A percentile compares a stretch with the other conserved stretches of the same genome.
Conservation (phyloP, 1,139 yeast genomes). For the Zygotorulaspora mrakii region DNA sequence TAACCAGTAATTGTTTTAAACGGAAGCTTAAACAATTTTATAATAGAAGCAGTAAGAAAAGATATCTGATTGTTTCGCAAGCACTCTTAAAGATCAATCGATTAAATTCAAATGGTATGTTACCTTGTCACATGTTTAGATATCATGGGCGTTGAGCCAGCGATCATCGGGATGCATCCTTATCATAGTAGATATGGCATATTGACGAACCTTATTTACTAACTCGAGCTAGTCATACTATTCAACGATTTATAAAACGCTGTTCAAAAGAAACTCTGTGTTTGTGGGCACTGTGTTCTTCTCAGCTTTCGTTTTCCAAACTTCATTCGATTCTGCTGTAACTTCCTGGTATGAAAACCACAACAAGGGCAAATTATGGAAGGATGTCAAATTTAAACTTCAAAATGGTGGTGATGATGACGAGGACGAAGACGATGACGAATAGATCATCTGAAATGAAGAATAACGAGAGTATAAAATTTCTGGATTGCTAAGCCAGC, state of each 20-base stretch:
- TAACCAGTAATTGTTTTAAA: too few species aligned
- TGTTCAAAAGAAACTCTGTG: slow-evolving; percentile 90
- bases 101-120: too few species aligned
- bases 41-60: too few species aligned
- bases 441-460: slow-evolving; percentile 2
- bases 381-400: slow-evolving; percentile 74
- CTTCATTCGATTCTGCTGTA: slow-evolving; percentile 71
- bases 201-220: too few species aligned
- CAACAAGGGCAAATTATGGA: slow-evolving; percentile 97
- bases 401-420: slow-evolving; percentile 56
- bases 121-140: too few species aligned
- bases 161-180: too few species aligned
- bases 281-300: slow-evolving; percentile 83
- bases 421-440: slow-evolving; percentile 43
- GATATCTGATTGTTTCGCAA: too few species aligned
- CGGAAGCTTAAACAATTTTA: too few species aligned
- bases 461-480: background rate
- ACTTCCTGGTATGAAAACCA: slow-evolving; percentile 81
- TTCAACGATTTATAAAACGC: slow-evolving; percentile 57
- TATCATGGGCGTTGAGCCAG: too few species aligned
- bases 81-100: too few species aligned
- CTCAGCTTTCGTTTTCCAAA: slow-evolving; percentile 88
- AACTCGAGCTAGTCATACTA: slow-evolving; percentile 40
- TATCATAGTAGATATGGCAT: too few species aligned
- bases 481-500: background rate